phyloP scores from a whole-genome alignment of 257 asterid species.

The Forsythia suspensa region DNA sequence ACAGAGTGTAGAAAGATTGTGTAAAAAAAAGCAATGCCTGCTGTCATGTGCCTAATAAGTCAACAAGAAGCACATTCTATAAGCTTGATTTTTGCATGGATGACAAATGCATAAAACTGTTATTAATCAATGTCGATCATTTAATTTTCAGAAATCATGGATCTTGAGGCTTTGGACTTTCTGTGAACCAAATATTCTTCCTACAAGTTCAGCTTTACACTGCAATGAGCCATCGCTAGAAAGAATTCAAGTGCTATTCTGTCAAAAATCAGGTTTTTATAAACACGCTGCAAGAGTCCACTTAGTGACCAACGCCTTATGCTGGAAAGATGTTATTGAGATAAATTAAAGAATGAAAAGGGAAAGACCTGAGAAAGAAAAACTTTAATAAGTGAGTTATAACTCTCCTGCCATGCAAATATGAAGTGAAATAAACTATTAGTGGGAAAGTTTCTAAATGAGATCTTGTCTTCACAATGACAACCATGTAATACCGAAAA shows the following conservation, averaged over 20 bases:
- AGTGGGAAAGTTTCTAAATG: neutral
- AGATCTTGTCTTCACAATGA: neutral
- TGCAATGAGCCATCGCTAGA: conserved; percentile 9
- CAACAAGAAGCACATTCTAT: conserved; percentile 10
- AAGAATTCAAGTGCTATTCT: neutral
- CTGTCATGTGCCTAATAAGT: conserved; percentile 8
- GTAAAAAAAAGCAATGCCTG: neutral
- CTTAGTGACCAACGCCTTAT: neutral
- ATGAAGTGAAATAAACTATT: neutral
- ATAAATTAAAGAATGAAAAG: neutral
- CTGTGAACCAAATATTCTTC: conserved; percentile 4
- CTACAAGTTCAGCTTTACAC: conserved; percentile 2
- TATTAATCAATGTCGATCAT: neutral
- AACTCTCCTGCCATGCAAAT: neutral
- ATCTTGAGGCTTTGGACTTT: neutral
- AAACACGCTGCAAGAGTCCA: neutral
- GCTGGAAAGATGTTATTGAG: neutral
- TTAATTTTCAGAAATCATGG: neutral
- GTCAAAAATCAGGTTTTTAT: neutral
- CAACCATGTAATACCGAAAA: neutral
- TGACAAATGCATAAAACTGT: neutral
- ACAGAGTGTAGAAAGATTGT: neutral
- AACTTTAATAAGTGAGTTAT: neutral
- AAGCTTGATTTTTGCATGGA: conserved; percentile 7
- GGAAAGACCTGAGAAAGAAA: neutral